phyloP scores from a whole-genome alignment of 1,139 yeast species.

The Magnusiomyces paraingens region DNA sequence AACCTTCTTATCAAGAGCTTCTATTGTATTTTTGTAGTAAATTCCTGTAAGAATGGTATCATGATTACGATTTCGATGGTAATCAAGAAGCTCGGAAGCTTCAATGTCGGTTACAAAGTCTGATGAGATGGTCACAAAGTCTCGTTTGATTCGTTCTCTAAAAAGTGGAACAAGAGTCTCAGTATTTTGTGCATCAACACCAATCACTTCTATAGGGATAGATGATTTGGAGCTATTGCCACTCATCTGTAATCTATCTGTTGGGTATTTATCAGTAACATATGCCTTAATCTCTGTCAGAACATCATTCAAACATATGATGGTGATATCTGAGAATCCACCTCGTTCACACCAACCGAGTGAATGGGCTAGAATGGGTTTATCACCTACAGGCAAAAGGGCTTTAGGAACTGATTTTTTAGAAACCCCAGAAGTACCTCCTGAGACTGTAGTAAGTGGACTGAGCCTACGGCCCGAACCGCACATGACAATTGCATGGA shows the following conservation, averaged over 20 bases:
- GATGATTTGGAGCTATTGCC: slow-evolving; percentile 14
- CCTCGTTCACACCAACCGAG: slow-evolving; percentile 92
- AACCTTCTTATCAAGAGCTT: slow-evolving; percentile 69
- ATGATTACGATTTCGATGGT: slow-evolving; percentile 63
- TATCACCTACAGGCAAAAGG: slow-evolving; percentile 79
- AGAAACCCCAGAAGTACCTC: slow-evolving; percentile 9
- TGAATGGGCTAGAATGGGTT: slow-evolving; percentile 83
- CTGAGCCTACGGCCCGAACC: slow-evolving; percentile 70
- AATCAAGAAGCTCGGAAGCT: slow-evolving; percentile 81
- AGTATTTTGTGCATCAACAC: slow-evolving; percentile 37
- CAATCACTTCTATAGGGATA: slow-evolving; percentile 15
- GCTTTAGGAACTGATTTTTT: slow-evolving; percentile 68
- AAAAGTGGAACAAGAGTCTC: slow-evolving; percentile 60
- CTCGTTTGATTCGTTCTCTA: slow-evolving; percentile 39
- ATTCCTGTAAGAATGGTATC: slow-evolving; percentile 54
- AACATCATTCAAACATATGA: slow-evolving; percentile 11
- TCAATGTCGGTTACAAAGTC: slow-evolving; percentile 90
- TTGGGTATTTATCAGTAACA: slow-evolving; percentile 30
- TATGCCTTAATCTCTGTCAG: slow-evolving; percentile 23
- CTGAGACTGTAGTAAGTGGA: slow-evolving; percentile 43
- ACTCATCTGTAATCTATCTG: slow-evolving; percentile 14
- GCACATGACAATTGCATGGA: slow-evolving; percentile 84
- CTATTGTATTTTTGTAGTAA: slow-evolving; percentile 64
- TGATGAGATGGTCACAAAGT: slow-evolving; percentile 82
- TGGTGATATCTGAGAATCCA: slow-evolving; percentile 22